These are phyloP conservation scores for Taphrina pruni DNA, from an alignment of 1,139 yeast genomes.

Conservation along the genomic window DNA sequence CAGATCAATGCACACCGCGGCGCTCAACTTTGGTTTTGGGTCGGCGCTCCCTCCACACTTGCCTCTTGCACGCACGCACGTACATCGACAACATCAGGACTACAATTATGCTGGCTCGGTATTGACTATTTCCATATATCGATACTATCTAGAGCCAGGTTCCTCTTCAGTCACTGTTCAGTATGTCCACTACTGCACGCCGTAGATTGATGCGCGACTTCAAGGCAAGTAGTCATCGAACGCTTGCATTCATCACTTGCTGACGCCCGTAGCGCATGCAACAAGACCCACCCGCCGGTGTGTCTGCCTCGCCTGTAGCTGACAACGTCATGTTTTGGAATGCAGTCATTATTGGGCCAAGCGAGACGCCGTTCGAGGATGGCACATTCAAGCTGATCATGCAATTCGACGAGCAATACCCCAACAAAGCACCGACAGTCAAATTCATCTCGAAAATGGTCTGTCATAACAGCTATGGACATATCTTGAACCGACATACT, in stretches of 20 bases:
- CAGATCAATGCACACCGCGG: no score
- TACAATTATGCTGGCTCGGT: no score
- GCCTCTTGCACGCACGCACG: no score
- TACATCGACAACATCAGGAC: no score
- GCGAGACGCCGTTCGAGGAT: conserved; percentile 97
- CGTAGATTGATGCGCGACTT: conserved; percentile 98
- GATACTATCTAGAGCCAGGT: no score
- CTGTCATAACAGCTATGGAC: background rate
- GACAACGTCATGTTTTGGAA: conserved; percentile 98
- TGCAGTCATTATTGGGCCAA: conserved; percentile 97
- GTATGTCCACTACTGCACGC: conserved; percentile 96
- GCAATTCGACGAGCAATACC: conserved; percentile 96
- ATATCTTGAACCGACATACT: background rate
- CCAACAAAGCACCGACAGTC: conserved; percentile 94
- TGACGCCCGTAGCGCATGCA: conserved; percentile 72
- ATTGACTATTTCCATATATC: no score
- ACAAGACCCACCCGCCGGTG: conserved; percentile 97
- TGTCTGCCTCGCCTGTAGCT: conserved; percentile 94
- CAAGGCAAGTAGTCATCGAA: conserved; percentile 61
- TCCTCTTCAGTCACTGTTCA: background rate
- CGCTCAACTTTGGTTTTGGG: no score
- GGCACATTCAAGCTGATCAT: conserved; percentile 89
- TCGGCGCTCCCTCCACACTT: no score
- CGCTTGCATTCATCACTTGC: background rate
- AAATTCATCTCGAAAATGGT: conserved; percentile 86